Base-by-base conservation (phyloP, 192 early-diverging fungal genomes). In the Umbelopsis sp. region DNA sequence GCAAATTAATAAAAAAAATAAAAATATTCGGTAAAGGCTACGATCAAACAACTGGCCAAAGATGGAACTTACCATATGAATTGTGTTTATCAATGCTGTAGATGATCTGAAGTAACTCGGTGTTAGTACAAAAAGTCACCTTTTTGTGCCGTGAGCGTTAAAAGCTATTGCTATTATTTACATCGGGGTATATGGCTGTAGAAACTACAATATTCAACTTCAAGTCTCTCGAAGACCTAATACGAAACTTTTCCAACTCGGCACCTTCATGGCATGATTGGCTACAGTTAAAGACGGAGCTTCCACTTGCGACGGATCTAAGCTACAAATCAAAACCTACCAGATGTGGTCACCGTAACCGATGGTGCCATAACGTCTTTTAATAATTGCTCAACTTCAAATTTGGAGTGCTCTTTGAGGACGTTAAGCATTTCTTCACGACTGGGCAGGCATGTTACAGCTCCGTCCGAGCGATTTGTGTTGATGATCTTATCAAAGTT, bases 161-260 rank as follows among this genome's bases (percentile, higher is more conserved):
- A 6, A 41, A 41, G 2, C 7, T 4, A 6, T 41, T 41, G 37
- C 6, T 25, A 22, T 52, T 23, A 8, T 22, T 61, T 61, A 61
- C 55, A 27, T 61, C 55, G 16, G 55, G 18, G 30, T 61, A 61
- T 33, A 35, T 33, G 30, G 27, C 55, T 16, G 9, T 61, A 0
- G 55, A 61, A 18, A 61, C 30, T 30, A 33, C 55, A 16, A 61
- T 61, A 16, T 61, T 35, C 55, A 61, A 6, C 16, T 61, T 61
- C 13, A 61, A 25, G 18, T 61, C 55, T 13, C 55, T 22, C 13
- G 55, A 61, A 35, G 55, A 61, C 55, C 25, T 61, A 25, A 61
- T 61, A 16, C 55, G 27, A 61, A 61, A 61, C 33, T 61, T 61
- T 61, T 61, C 55, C 18, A 61, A 30, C 33, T 61, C 55, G 25